Evolutionary conservation across 345 rosid species (phyloP).

Genomic region (Acer negundo): DNA sequence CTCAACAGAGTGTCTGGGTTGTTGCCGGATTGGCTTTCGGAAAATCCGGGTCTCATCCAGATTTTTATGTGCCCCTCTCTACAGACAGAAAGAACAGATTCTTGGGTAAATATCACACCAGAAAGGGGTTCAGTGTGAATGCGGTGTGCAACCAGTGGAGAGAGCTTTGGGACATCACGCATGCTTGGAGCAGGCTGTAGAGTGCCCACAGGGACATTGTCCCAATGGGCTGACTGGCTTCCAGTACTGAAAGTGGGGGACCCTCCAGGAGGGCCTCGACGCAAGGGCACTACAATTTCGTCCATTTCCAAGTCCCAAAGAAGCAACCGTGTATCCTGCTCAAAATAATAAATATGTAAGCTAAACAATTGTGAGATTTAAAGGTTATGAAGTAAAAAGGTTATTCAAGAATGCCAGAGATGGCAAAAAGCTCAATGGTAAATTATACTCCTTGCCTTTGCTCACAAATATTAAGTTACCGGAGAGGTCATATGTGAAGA

Average conservation of each 20-base stretch:
- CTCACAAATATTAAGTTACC: not conserved
- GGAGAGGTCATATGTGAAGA: not conserved
- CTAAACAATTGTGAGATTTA: constrained; percentile 1
- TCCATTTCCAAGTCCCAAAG: constrained; percentile 99
- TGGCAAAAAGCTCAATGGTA: not conserved
- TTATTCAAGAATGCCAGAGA: not conserved
- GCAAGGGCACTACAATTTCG: constrained; percentile 94
- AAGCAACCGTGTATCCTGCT: constrained; percentile 92
- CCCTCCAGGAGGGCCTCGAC: constrained; percentile 87
- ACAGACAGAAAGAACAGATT: constrained; percentile 85
- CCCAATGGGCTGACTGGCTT: constrained; percentile 99
- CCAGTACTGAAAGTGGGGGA: constrained; percentile 96
- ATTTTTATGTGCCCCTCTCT: constrained; percentile 94
- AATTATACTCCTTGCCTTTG: not conserved
- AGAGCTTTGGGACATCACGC: constrained; percentile 90
- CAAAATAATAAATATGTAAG: constrained; percentile 15
- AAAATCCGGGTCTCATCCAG: constrained; percentile 83
- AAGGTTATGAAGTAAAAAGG: not conserved
- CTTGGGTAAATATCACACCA: constrained; percentile 84
- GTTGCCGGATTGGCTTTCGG: constrained; percentile 60
- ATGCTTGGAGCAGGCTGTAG: constrained; percentile 95
- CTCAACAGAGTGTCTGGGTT: constrained; percentile 54
- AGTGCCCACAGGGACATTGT: constrained; percentile 77
- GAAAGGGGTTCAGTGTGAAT: constrained; percentile 96
- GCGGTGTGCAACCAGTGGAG: constrained; percentile 85